Percentiles rank a stretch among this genome's conserved stretches.
These are phyloP conservation scores for Kernera saxatilis DNA, from an alignment of 345 rosid species.

Conservation along the genomic window DNA sequence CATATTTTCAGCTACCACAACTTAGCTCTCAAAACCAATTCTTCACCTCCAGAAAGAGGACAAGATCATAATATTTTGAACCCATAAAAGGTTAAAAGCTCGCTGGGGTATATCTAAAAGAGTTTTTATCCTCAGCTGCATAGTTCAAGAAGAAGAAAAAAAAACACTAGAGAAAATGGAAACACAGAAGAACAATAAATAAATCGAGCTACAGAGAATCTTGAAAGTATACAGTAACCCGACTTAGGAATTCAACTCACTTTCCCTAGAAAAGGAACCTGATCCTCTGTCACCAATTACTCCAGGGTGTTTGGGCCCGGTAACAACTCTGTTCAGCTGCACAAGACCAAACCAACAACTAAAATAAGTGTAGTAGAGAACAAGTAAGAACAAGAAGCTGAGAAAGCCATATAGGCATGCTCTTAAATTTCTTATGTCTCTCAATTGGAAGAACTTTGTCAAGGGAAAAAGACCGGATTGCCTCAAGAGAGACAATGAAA, in stretches of 20 bases:
- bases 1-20: neutral
- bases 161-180: no score
- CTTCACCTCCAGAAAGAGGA: neutral
- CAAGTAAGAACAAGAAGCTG: neutral
- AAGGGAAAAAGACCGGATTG: no score
- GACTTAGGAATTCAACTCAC: conserved; percentile 46
- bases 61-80: neutral
- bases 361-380: neutral
- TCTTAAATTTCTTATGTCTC: no score
- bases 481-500: neutral
- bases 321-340: conserved; percentile 90
- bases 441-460: no score
- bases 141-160: no score
- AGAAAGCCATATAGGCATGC: neutral
- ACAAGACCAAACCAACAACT: conserved; percentile 3
- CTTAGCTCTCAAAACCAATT: neutral
- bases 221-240: neutral
- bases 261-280: conserved; percentile 96
- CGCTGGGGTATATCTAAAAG: neutral
- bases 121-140: neutral
- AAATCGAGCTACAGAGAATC: neutral
- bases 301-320: conserved; percentile 90
- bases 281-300: conserved; percentile 94
- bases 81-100: neutral
- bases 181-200: neutral